These are phyloP conservation scores for Phytophthora pseudosyringae DNA, from an alignment of 352 stramenopile genomes.

Conservation along the genomic window DNA sequence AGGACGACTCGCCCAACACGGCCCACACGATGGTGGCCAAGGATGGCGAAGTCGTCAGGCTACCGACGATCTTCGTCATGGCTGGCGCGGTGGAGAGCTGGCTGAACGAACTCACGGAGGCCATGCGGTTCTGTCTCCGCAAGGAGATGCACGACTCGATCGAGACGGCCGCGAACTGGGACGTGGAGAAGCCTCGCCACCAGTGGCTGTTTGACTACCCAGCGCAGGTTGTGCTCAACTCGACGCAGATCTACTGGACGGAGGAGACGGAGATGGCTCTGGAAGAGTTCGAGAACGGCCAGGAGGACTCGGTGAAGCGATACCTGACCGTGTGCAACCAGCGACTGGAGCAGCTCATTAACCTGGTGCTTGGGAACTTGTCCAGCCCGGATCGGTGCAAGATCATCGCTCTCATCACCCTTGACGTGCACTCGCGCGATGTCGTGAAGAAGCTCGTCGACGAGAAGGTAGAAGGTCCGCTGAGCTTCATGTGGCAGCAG, in stretches of 20 bases:
- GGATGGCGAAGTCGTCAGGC: slow-evolving; percentile 64
- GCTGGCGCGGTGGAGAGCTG: slow-evolving; percentile 85
- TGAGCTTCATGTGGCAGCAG: slow-evolving; percentile 91
- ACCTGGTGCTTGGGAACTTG: slow-evolving; percentile 91
- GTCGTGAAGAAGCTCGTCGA: slow-evolving; percentile 92
- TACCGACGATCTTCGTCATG: slow-evolving; percentile 87
- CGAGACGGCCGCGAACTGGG: slow-evolving; percentile 90
- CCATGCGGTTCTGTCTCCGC: slow-evolving; percentile 82
- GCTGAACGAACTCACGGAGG: slow-evolving; percentile 88
- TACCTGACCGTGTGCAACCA: slow-evolving; percentile 85
- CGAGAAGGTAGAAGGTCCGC: slow-evolving; percentile 87
- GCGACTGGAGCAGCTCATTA: slow-evolving; percentile 92
- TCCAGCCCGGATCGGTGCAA: slow-evolving; percentile 92
- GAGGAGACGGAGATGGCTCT: slow-evolving; percentile 95
- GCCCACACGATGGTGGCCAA: slow-evolving; percentile 90
- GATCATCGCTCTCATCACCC: slow-evolving; percentile 96
- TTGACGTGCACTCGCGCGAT: slow-evolving; percentile 96
- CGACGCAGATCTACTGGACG: slow-evolving; percentile 95
- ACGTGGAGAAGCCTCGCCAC: slow-evolving; percentile 96
- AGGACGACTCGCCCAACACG: slow-evolving; percentile 80
- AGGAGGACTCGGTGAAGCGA: slow-evolving; percentile 88
- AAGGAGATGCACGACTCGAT: slow-evolving; percentile 91
- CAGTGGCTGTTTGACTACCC: slow-evolving; percentile 98
- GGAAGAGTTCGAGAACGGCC: slow-evolving; percentile 89
- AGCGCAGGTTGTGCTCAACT: slow-evolving; percentile 88